Base-by-base conservation (phyloP, 306 rosid genomes). In the Lablab purpureus region DNA sequence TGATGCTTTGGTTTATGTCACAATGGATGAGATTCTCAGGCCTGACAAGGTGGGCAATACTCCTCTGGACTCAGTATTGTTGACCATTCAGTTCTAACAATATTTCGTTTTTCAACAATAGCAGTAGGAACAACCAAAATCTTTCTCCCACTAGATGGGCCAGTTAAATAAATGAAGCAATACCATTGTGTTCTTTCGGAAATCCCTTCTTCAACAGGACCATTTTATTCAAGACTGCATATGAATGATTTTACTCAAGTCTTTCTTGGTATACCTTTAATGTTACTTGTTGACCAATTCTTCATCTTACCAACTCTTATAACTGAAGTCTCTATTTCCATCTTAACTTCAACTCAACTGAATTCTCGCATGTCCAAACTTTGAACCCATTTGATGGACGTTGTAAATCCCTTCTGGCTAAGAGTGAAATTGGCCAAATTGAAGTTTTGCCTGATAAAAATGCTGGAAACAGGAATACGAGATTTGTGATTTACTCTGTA, bases 11-110 rank as follows among this genome's bases (percentile, higher is more conserved):
- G 92, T 90, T 79, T 94, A 94, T 58, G 70, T 86, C 73, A 92
- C 97, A 64, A 92, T 91, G 97, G 97, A 94, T 81, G 87, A 52
- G 64, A 92, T 84, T 88, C 97, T 94, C 63, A 91, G 99, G 19
- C 97, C 99, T 67, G 81, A 94, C 80, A 94, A 92, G 97, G 97
- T 94, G 80, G 80, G 41, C 34, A 10, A 37, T 74, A 77, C 77
- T 78, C 46, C 43, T 81, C 60, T 46, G 9, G 50, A 15, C 51
- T 21, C 36, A 40, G 13, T 40, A 34, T 2, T 40, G 43, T 21
- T 52, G 37, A 50, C 52, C 66, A 32, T 70, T 52, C 12, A 5
- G 55, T 37, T 47, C 46, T 52, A 63, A 75, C 11, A 4, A 30
- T 37, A 7, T 21, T 79, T 81, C 18, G 74, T 64, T 68, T 28